Evolutionary conservation across 2,329 filamentous ascomycete species (phyloP), one percentile per base, ranked within the genome.

Genomic region (Metarhizium guizhouense): DNA sequence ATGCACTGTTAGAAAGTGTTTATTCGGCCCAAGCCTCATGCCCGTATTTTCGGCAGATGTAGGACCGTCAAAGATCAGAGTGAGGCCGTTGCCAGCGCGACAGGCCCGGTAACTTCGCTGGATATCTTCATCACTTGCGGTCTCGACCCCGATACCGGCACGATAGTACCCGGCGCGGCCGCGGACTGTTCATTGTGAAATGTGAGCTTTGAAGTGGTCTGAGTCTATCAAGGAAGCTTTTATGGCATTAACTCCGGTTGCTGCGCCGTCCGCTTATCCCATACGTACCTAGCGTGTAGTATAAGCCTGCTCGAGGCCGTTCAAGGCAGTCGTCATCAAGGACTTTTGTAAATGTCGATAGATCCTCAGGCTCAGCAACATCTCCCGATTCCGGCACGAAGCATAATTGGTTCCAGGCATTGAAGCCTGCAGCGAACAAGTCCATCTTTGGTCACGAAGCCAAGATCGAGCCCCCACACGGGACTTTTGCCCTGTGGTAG

Each of bases 351-450:
- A 84, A 83, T 1, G 62, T 57, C 18, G 57, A 57, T 4, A 81
- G 18, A 61, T 84, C 82, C 4, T 73, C 66, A 4, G 75, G 72
- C 45, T 80, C 74, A 1, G 63, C 51, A 4, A 57, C 58, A 16
- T 47, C 7, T 7, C 32, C 43, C 5, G 10, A 50, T 7, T 47
- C 34, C 18, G 14, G n/a, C 6, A 56, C 57, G 13, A 82, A 77
- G 2, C 63, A 60, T 16, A 84, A 72, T 61, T 85, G 81, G 55
- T 69, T 67, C 79, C 79, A 85, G 54, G 80, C 79, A 62, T 85
- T 85, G 68, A 81, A 78, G 45, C 82, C 82, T 3, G 77, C 61
- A 47, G 76, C 79, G 63, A 78, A 80, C 5, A 85, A 65, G 53
- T 77, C 70, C 78, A 81, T 75, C 30, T 11, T 32, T 14, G 51